phyloP scores from a whole-genome alignment of 805 yeast genomes.

The Cyberlindnera saturnus region DNA sequence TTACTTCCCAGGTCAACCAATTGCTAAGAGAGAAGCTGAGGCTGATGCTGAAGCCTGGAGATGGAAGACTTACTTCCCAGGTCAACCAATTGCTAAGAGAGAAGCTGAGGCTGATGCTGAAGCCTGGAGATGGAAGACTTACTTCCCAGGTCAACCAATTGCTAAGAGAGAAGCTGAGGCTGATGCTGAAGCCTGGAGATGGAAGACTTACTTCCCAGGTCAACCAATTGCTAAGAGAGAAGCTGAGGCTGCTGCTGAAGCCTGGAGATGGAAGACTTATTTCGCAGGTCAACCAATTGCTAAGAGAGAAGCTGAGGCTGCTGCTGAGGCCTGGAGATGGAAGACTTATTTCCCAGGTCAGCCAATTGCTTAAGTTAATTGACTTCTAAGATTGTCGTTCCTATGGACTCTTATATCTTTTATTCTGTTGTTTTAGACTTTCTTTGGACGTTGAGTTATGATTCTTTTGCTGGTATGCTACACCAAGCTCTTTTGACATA shows the following conservation, averaged over 20 bases:
- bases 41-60: slow-evolving; percentile 22
- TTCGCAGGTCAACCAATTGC: slow-evolving; percentile 14
- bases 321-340: slow-evolving; percentile 18
- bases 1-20: slow-evolving; percentile 16
- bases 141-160: slow-evolving; percentile 15
- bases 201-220: slow-evolving; percentile 13
- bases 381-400: too few relatives aligned
- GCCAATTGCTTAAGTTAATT: slow-evolving; percentile 1
- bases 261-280: slow-evolving; percentile 16
- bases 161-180: slow-evolving; percentile 19
- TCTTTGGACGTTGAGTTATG: not conserved
- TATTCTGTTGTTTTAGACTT: slow-evolving; percentile 2
- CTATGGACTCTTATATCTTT: not conserved
- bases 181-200: slow-evolving; percentile 19
- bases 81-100: slow-evolving; percentile 13
- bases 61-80: slow-evolving; percentile 14
- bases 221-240: slow-evolving; percentile 16
- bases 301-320: slow-evolving; percentile 17
- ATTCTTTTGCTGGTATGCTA: not conserved
- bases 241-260: slow-evolving; percentile 16
- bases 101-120: slow-evolving; percentile 18
- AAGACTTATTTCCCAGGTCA: slow-evolving; percentile 5
- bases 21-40: slow-evolving; percentile 14
- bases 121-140: slow-evolving; percentile 19
- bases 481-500: not conserved